These are phyloP conservation scores for Trichophyton schoenleinii DNA, from an alignment of 2,329 filamentous ascomycete species.

Conservation along the genomic window DNA sequence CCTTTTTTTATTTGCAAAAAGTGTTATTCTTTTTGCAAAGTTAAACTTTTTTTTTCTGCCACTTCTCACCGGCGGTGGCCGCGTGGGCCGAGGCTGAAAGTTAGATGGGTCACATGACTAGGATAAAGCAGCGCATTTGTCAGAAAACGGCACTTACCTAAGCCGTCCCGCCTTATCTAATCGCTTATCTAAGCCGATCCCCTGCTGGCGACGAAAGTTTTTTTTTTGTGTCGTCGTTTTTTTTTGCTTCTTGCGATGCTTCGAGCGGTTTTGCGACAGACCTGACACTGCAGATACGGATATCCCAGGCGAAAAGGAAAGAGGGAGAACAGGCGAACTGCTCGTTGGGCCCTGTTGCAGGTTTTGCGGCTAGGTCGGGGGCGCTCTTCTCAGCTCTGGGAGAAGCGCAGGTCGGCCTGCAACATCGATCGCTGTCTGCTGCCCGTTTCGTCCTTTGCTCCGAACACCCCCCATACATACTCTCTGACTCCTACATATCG, in stretches of 20 bases:
- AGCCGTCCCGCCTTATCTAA: not conserved
- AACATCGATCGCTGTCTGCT: not conserved
- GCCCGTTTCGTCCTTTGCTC: not conserved
- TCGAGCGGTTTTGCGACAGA: not conserved
- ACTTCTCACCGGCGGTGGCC: conserved; percentile 1
- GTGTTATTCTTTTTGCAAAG: not conserved
- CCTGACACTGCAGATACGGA: conserved; percentile 1
- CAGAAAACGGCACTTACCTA: not conserved
- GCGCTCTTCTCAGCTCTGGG: not conserved
- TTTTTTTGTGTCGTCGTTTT: not conserved
- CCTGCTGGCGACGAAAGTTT: not conserved
- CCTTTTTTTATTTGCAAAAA: not conserved
- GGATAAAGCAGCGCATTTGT: not conserved
- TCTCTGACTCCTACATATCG: not conserved
- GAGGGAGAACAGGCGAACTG: not conserved
- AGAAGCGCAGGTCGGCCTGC: not conserved
- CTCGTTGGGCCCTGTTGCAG: not conserved
- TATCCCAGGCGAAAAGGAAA: not conserved
- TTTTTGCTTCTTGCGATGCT: not conserved
- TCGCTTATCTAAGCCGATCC: not conserved
- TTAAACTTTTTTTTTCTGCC: not conserved
- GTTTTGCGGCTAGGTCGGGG: not conserved
- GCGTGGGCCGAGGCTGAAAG: conserved; percentile 1
- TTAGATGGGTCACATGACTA: not conserved
- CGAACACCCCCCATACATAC: not conserved